Conservation (phyloP, 805 yeast genomes). For the Schizosaccharomyces cryophilus region DNA sequence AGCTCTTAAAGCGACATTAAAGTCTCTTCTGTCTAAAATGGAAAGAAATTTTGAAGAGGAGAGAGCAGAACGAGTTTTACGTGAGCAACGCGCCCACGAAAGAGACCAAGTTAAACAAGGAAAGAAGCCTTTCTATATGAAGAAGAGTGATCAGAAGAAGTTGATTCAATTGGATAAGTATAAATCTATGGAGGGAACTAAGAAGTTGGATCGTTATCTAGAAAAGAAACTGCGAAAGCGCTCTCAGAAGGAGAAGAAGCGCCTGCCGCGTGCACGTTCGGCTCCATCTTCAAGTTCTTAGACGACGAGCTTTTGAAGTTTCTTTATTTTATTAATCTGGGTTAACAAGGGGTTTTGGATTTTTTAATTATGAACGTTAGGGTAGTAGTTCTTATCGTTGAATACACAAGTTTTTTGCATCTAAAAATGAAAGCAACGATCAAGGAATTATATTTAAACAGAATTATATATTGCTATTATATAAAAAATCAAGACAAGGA, state of each 20-base stretch:
- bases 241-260: conserved; percentile 17
- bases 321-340: neutral
- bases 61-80: conserved; percentile 39
- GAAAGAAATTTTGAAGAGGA: conserved; percentile 55
- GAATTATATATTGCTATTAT: neutral
- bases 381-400: too few species aligned
- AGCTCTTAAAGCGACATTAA: conserved; percentile 13
- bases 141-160: conserved; percentile 16
- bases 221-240: conserved; percentile 17
- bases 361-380: too few species aligned
- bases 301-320: neutral
- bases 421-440: too few species aligned
- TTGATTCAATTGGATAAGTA: conserved; percentile 15
- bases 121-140: conserved; percentile 36
- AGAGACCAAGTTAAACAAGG: conserved; percentile 42
- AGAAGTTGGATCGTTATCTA: conserved; percentile 13
- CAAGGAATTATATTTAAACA: too few species aligned
- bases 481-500: neutral
- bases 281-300: neutral
- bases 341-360: too few species aligned
- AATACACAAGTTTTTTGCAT: too few species aligned
- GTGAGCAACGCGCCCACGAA: conserved; percentile 53
- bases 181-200: conserved; percentile 14
- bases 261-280: neutral
- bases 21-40: conserved; percentile 21